Evolutionary conservation across 2,329 filamentous ascomycete genomes (phyloP), one percentile per base, ranked within the genome.

Genomic region (Aureobasidium sp.): DNA sequence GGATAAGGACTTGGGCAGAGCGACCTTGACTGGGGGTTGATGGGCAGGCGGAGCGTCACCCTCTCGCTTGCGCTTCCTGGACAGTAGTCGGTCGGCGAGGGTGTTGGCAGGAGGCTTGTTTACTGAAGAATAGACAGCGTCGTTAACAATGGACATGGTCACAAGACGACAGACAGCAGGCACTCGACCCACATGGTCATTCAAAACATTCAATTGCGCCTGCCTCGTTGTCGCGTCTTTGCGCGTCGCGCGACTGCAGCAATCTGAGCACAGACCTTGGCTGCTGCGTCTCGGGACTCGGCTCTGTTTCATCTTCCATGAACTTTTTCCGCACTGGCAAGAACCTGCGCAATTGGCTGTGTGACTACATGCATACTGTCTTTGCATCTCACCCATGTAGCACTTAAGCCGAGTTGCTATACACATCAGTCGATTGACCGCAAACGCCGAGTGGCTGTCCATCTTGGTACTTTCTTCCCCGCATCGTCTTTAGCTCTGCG

Each of bases 91-190:
- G 31, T 41, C 41, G 49, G 60, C 49, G 12, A 55, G 42, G 0
- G 27, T 49, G 36, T 48, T 51, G 60, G 17, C 42, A 8, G 42
- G 29, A 34, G 9, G 9, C 8, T 34, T 34, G 9, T 34, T 34
- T 34, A 34, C 31, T 25, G 55, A 49, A 51, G 53, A 27, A 58
- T 34, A 44, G 41, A n/a, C 20, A n/a, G 48, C 41, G 34, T 55
- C n/a, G 41, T 51, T 56, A 15, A 34, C 2, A 47, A 63, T 61
- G 29, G 62, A 53, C 62, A 63, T 63, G 48, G 49, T 52, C 61
- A 39, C 14, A 9, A 22, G 39, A 56, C 41, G n/a, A 20, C 4
- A 15, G 34, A 52, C n/a, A 20, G 6, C 17, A 22, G 17, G 12
- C 20, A 55, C 7, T 36, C n/a, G 0, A 2, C 4, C 7, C 17